Base-by-base conservation (phyloP, 768 basidiomycete species). In the Boletus tylopilopsis region DNA sequence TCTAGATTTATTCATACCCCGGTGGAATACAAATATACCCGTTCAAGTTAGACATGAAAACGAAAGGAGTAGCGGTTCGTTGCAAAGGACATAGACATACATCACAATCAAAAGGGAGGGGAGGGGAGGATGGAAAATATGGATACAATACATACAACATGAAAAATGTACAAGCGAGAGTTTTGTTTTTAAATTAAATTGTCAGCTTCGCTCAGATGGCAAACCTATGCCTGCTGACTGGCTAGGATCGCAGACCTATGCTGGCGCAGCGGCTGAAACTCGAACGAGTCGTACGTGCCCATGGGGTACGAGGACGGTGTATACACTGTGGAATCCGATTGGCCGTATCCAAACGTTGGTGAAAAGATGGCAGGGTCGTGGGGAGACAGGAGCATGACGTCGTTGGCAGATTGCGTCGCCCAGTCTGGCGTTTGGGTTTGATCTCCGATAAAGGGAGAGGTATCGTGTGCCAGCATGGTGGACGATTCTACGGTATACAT, bases 231-330 rank as follows among this genome's bases (percentile, higher is more conserved):
- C 4, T 42, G 63, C 42, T 58, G 64, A 45, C 55, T 46, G 12
- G 60, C 40, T n/a, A 62, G 47, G 27, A 51, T n/a, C 15, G 37
- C 44, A 18, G 33, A 42, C 25, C 50, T 53, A 25, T 70, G 64
- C 40, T 67, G 71, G 18, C 57, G 64, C 13, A 68, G 50, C 18
- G 57, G 45, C 49, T 68, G 71, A 19, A 68, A 67, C n/a, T 64
- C 70, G 42, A 68, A 61, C 16, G 65, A 52, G 50, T 72, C 71
- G 33, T 61, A 66, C 16, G 64, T 47, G 42, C 54, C 36, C 10
- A 58, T 46, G 25, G 51, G 13, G 22, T 55, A 63, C 19, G 53
- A 23, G 16, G 61, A 29, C 25, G 53, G 16, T 13, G 51, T 42
- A 19, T 54, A 56, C n/a, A 63, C 66, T 4, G 46, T 40, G 4